phyloP scores from a whole-genome alignment of 2,329 filamentous ascomycete genomes.

The Fusarium anthophilum region DNA sequence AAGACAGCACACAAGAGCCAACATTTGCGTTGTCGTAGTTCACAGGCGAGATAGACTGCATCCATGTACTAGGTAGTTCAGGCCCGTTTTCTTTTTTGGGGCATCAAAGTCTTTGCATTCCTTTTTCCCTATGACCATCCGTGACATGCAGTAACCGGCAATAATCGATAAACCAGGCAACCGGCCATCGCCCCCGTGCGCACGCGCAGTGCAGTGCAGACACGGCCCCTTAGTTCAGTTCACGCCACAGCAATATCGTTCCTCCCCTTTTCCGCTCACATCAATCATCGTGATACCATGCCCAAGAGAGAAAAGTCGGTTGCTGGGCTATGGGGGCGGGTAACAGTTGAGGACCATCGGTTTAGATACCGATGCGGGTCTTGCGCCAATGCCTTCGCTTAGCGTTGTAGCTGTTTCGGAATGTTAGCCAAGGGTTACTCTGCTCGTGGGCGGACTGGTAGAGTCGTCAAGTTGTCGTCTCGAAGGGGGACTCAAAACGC shows the following conservation, averaged over 20 bases:
- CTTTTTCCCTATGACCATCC: conserved; percentile 60
- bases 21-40: conserved; percentile 5
- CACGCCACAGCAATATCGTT: conserved; percentile 35
- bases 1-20: neutral
- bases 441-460: neutral
- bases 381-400: conserved; percentile 99
- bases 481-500: conserved; percentile 56
- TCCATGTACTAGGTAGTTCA: conserved; percentile 22
- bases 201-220: conserved; percentile 24
- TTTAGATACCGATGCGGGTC: conserved; percentile 98
- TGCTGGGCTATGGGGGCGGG: conserved; percentile 44
- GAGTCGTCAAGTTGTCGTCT: conserved; percentile 15
- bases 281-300: conserved; percentile 44
- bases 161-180: conserved; percentile 52
- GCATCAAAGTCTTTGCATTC: conserved; percentile 52
- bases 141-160: conserved; percentile 57
- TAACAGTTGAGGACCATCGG: conserved; percentile 45
- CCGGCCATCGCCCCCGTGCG: conserved; percentile 42
- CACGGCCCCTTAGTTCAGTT: conserved; percentile 31
- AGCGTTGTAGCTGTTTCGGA: conserved; percentile 87
- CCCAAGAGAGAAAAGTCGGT: conserved; percentile 37
- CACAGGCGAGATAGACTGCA: conserved; percentile 13
- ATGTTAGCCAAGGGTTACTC: conserved; percentile 17
- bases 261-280: conserved; percentile 37
- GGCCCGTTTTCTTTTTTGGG: conserved; percentile 41